phyloP scores from a whole-genome alignment of 495 filamentous ascomycete species.

The Tuber calosporum region DNA sequence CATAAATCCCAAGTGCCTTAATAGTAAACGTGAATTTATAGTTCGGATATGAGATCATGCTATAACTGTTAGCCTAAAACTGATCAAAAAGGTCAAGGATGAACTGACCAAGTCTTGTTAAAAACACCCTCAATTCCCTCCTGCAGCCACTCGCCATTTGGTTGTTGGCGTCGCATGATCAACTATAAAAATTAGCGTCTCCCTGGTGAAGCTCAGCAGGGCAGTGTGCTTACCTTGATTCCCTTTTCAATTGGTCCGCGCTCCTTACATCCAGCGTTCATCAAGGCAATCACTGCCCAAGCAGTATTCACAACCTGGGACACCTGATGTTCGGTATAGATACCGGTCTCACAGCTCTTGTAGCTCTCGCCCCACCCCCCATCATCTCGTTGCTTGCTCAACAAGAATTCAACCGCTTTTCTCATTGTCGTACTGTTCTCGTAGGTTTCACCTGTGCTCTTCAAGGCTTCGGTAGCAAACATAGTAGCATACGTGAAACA shows the following conservation, averaged over 20 bases:
- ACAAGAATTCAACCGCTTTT: constrained; percentile 74
- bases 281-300: constrained; percentile 77
- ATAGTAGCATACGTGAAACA: constrained; percentile 94
- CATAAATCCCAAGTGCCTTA: constrained; percentile 85
- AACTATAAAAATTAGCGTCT: constrained; percentile 43
- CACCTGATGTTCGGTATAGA: constrained; percentile 56
- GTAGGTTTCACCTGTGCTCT: constrained; percentile 73
- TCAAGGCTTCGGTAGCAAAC: constrained; percentile 86
- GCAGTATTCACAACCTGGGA: constrained; percentile 88
- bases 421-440: constrained; percentile 61
- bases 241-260: constrained; percentile 63
- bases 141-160: constrained; percentile 89
- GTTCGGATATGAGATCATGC: constrained; percentile 98
- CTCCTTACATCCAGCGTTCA: constrained; percentile 79
- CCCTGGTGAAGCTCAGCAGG: neutral
- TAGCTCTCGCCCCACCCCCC: constrained; percentile 98
- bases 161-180: constrained; percentile 74
- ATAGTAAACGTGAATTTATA: constrained; percentile 97
- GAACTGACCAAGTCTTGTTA: constrained; percentile 83
- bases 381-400: constrained; percentile 74
- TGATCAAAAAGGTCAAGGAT: constrained; percentile 6
- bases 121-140: constrained; percentile 97
- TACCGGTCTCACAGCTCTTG: constrained; percentile 57
- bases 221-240: constrained; percentile 46
- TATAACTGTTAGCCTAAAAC: constrained; percentile 32